Base-by-base conservation (phyloP, 768 basidiomycete genomes). In the Basidioascus undulatus region DNA sequence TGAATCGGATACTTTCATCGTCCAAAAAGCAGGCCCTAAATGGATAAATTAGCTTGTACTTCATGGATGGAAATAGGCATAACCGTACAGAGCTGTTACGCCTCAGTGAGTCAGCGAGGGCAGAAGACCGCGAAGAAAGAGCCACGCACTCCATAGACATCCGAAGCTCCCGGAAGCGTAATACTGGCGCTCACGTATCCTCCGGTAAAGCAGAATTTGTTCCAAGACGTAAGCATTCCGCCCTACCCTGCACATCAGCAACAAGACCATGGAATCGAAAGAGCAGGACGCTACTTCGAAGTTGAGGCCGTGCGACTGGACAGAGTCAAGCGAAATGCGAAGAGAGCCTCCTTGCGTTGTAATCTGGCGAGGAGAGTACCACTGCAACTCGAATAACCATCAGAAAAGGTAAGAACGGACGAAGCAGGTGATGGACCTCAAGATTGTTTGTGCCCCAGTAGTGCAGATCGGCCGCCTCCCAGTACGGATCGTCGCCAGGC, bases 11-110 rank as follows among this genome's bases (percentile, higher is more conserved):
- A n/a, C n/a, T n/a, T n/a, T 27, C 51, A 59, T 76, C 16, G 76
- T 79, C 82, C 82, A 84, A 2, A 68, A 69, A 65, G 74, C 84
- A 41, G 89, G 86, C 87, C 84, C n/a, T n/a, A n/a, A n/a, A n/a
- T n/a, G n/a, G n/a, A n/a, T n/a, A n/a, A n/a, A n/a, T n/a, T n/a
- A n/a, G n/a, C n/a, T n/a, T n/a, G n/a, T n/a, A n/a, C n/a, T n/a
- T n/a, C n/a, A n/a, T n/a, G n/a, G n/a, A n/a, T n/a, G n/a, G n/a
- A n/a, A n/a, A n/a, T n/a, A n/a, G n/a, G n/a, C n/a, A n/a, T n/a
- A n/a, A n/a, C n/a, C n/a, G n/a, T n/a, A n/a, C n/a, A n/a, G n/a
- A n/a, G n/a, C n/a, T n/a, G n/a, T n/a, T n/a, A n/a, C n/a, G n/a
- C n/a, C n/a, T n/a, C n/a, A n/a, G n/a, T n/a, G n/a, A n/a, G n/a